Percentiles rank a stretch among this genome's conserved stretches.
phyloP scores from a whole-genome alignment of 2,329 filamentous ascomycete genomes.

The Venturia effusa region DNA sequence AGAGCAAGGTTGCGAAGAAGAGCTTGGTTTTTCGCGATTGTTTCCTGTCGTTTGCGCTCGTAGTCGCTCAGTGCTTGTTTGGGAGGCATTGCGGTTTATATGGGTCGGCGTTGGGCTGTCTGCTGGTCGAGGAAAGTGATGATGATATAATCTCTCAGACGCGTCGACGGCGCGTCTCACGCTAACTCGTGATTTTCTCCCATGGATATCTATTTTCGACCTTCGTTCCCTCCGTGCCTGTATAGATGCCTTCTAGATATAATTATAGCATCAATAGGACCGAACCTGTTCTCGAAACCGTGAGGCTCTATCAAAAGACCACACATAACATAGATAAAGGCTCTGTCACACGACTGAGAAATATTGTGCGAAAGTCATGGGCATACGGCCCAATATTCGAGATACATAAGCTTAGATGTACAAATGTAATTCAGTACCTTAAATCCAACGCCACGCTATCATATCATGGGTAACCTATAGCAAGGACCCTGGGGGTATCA shows the following conservation, averaged over 20 bases:
- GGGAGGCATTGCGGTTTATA: background rate
- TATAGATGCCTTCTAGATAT: too few relatives aligned
- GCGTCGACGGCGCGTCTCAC: background rate
- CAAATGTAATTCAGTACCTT: too few relatives aligned
- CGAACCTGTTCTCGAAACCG: too few relatives aligned
- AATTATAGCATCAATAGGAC: too few relatives aligned
- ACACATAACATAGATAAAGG: too few relatives aligned
- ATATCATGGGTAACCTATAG: background rate
- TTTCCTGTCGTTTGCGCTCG: slow-evolving; percentile 72
- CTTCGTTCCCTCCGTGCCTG: too few relatives aligned
- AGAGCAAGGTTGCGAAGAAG: slow-evolving; percentile 66
- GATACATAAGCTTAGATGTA: background rate
- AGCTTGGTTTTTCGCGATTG: slow-evolving; percentile 77
- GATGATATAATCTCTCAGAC: background rate
- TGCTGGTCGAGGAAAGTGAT: background rate
- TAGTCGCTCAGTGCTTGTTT: slow-evolving; percentile 57
- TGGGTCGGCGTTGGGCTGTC: background rate
- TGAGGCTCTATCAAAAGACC: too few relatives aligned
- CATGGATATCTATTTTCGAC: too few relatives aligned
- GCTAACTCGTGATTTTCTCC: background rate
- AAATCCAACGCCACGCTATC: background rate
- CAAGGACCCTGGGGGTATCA: slow-evolving; percentile 1
- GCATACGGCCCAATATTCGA: too few relatives aligned
- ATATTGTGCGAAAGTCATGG: too few relatives aligned
- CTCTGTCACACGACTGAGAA: too few relatives aligned